These are phyloP conservation scores for Quercus aquifolioides DNA, from an alignment of 306 rosid genomes.

Conservation along the genomic window DNA sequence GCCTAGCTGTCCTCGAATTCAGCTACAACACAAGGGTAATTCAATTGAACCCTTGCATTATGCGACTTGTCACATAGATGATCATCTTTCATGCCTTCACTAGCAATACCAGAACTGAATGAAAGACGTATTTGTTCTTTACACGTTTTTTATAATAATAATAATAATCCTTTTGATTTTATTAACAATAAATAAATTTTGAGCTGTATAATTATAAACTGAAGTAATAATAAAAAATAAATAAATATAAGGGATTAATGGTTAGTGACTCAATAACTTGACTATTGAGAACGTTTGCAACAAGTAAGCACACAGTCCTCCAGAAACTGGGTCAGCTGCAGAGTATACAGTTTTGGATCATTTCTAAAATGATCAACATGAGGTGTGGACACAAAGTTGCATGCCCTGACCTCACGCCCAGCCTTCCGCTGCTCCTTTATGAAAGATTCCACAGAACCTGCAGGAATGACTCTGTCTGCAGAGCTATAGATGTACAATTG, in stretches of 20 bases:
- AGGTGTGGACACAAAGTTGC: slow-evolving; percentile 89
- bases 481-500: slow-evolving; percentile 89
- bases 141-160: background rate
- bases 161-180: slow-evolving; percentile 1
- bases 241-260: slow-evolving; percentile 1
- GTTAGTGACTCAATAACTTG: background rate
- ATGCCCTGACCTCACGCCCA: slow-evolving; percentile 88
- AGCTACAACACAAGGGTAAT: too few relatives aligned
- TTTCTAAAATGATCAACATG: slow-evolving; percentile 97
- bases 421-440: slow-evolving; percentile 70
- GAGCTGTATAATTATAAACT: slow-evolving; percentile 5
- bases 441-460: slow-evolving; percentile 79
- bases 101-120: background rate
- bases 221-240: slow-evolving; percentile 2
- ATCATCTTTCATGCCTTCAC: too few relatives aligned
- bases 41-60: too few relatives aligned
- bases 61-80: too few relatives aligned
- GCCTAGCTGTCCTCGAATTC: too few relatives aligned
- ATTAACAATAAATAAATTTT: slow-evolving; percentile 31
- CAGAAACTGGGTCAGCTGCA: slow-evolving; percentile 76
- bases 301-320: slow-evolving; percentile 66
- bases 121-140: background rate
- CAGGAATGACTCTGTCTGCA: slow-evolving; percentile 90
- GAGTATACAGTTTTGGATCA: slow-evolving; percentile 75
- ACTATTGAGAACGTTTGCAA: slow-evolving; percentile 42